Percentiles rank a stretch among this genome's conserved stretches.
phyloP scores from a whole-genome alignment of 805 yeast genomes.

The Saturnispora kantuleensis region DNA sequence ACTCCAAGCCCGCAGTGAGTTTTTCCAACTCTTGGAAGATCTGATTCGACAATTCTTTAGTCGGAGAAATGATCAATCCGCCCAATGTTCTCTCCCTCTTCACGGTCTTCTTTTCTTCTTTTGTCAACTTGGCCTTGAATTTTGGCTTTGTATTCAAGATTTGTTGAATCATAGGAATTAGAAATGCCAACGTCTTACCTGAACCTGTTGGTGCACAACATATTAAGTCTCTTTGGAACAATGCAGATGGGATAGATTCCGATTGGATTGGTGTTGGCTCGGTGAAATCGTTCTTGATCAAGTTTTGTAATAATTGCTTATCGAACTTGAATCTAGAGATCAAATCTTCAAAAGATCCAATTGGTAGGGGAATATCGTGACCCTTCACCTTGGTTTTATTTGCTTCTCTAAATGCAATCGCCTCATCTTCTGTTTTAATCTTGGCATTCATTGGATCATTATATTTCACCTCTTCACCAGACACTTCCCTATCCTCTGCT shows the following conservation, averaged over 20 bases:
- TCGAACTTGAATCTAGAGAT: conserved; percentile 58
- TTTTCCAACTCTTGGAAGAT: conserved; percentile 59
- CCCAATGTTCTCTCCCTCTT: conserved; percentile 41
- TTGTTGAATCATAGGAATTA: conserved; percentile 68
- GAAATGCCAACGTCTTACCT: conserved; percentile 89
- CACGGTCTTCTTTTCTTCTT: conserved; percentile 8
- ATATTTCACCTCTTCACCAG: conserved; percentile 10
- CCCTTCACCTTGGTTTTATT: conserved; percentile 70
- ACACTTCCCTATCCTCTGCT: neutral
- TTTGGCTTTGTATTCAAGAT: conserved; percentile 14
- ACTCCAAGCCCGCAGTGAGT: conserved; percentile 44
- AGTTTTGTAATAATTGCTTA: conserved; percentile 46
- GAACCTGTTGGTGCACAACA: conserved; percentile 99
- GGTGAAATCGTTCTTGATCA: conserved; percentile 59
- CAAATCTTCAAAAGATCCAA: conserved; percentile 81
- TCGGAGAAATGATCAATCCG: conserved; percentile 83
- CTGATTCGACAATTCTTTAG: conserved; percentile 88
- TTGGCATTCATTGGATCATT: conserved; percentile 12
- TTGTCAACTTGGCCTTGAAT: conserved; percentile 37
- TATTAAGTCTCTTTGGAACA: conserved; percentile 64
- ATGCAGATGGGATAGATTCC: conserved; percentile 72
- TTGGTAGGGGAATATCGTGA: conserved; percentile 80
- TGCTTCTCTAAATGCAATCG: conserved; percentile 46
- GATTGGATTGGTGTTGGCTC: conserved; percentile 92
- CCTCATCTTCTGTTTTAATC: conserved; percentile 49